phyloP scores from a whole-genome alignment of 371 early-diverging fungal genomes.

The Nematocida ausubeli region DNA sequence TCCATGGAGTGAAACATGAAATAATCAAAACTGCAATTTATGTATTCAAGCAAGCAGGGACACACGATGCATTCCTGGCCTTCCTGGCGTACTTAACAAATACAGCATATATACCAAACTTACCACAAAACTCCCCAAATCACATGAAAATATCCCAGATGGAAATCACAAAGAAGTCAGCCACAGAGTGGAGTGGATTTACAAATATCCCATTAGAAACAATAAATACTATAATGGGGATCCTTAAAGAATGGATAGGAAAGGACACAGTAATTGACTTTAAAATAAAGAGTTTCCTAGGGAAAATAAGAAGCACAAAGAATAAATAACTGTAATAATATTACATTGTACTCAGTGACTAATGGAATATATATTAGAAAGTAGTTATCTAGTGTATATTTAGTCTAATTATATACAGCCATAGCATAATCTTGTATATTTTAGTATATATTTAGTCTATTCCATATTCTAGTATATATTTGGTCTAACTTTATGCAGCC shows the following conservation, averaged over 20 bases:
- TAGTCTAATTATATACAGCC: too few relatives aligned
- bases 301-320: not conserved
- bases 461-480: too few relatives aligned
- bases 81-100: conserved; percentile 12
- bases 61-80: not conserved
- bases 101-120: not conserved
- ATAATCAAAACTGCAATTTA: not conserved
- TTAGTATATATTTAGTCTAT: too few relatives aligned
- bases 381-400: too few relatives aligned
- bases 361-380: too few relatives aligned
- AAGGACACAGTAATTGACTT: conserved; percentile 1
- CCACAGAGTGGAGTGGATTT: not conserved
- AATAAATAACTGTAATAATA: too few relatives aligned
- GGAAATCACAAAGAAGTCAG: not conserved
- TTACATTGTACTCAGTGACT: too few relatives aligned
- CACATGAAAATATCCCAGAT: not conserved
- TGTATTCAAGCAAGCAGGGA: not conserved
- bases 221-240: not conserved
- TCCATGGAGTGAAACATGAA: not conserved
- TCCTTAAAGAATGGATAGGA: not conserved
- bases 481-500: too few relatives aligned
- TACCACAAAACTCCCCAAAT: not conserved
- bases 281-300: not conserved
- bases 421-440: too few relatives aligned
- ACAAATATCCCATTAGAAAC: not conserved